Evolutionary conservation across 2,329 filamentous ascomycete species (phyloP).

Genomic region (Penicillium sp.): DNA sequence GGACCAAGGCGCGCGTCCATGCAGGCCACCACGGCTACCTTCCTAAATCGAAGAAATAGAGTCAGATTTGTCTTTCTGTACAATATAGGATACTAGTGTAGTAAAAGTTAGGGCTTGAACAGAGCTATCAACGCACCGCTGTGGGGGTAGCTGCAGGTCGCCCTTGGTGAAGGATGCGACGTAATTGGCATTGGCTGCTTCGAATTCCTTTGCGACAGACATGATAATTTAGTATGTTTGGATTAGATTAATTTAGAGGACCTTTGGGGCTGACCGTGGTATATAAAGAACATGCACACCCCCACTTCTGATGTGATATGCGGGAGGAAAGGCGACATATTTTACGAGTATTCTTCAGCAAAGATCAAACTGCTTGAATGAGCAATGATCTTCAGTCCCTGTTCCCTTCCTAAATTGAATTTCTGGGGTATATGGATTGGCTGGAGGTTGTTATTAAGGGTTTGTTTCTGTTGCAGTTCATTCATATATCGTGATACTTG

Average conservation of each 20-base stretch:
- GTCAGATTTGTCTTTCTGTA: neutral
- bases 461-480: neutral
- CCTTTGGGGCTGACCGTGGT: neutral
- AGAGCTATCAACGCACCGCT: conserved; percentile 46
- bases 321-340: neutral
- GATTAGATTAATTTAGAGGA: neutral
- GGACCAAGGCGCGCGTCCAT: conserved; percentile 68
- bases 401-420: neutral
- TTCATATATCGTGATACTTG: neutral
- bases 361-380: too few species aligned
- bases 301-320: conserved; percentile 15
- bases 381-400: neutral
- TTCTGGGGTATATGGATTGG: neutral
- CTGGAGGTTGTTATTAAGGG: neutral
- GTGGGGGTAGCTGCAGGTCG: conserved; percentile 64
- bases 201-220: conserved; percentile 49
- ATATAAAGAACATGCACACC: conserved; percentile 13
- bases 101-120: neutral
- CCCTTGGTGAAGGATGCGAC: conserved; percentile 63
- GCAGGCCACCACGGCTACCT: conserved; percentile 61
- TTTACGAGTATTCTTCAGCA: neutral
- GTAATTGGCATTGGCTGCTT: conserved; percentile 58
- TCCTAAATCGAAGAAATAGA: conserved; percentile 8
- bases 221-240: conserved; percentile 12
- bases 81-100: neutral